Evolutionary conservation across 2,329 filamentous ascomycete species (phyloP).

Genomic region (Berkeleyomyces rouxiae): DNA sequence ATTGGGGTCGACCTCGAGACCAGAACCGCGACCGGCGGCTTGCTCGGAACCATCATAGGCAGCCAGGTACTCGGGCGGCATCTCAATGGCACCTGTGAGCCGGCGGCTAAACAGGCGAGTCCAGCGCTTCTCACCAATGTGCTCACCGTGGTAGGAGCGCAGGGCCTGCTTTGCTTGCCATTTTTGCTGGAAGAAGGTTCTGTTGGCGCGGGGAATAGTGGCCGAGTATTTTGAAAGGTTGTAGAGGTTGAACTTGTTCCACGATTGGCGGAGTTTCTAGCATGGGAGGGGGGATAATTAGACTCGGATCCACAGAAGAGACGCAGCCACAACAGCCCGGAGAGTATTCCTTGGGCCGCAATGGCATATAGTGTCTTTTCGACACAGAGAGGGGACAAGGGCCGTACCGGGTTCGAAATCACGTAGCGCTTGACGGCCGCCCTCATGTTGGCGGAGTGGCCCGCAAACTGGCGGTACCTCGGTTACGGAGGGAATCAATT

Average conservation of each 20-base stretch:
- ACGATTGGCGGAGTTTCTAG: conserved; percentile 86
- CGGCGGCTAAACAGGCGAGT: conserved; percentile 76
- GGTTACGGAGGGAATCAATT: conserved; percentile 4
- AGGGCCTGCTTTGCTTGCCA: conserved; percentile 76
- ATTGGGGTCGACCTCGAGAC: conserved; percentile 28
- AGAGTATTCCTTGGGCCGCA: not conserved
- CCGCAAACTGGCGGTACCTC: conserved; percentile 9
- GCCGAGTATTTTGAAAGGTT: conserved; percentile 48
- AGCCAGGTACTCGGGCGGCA: conserved; percentile 69
- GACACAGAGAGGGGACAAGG: not conserved
- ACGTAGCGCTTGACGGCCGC: conserved; percentile 15
- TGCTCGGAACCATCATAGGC: conserved; percentile 64
- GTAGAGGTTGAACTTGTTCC: conserved; percentile 96
- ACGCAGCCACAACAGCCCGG: not conserved
- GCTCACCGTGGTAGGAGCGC: conserved; percentile 85
- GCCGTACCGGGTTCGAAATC: conserved; percentile 14
- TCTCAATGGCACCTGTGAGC: conserved; percentile 67
- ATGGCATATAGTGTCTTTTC: conserved; percentile 1
- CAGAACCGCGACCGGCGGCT: conserved; percentile 70
- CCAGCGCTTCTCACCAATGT: conserved; percentile 87
- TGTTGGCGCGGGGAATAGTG: conserved; percentile 25
- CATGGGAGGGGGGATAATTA: not conserved
- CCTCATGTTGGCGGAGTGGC: conserved; percentile 15
- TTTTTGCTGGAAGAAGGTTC: conserved; percentile 96
- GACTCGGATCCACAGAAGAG: not conserved